Base-by-base conservation (phyloP, 2,329 filamentous ascomycete genomes). In the Coniochaeta hoffmannii region DNA sequence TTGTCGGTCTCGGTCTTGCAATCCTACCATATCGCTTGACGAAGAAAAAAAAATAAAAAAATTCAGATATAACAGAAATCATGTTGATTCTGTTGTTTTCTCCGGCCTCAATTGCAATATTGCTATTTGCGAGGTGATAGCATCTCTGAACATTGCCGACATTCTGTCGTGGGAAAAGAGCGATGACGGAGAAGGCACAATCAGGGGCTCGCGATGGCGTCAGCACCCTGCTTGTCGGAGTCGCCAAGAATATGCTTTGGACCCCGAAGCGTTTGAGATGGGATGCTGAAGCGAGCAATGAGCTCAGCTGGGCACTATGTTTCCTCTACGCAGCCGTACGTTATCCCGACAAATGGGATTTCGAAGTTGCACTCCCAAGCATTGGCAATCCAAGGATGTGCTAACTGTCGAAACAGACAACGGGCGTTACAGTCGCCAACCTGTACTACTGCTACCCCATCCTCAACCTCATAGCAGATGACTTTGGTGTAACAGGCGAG, bases 391-490 rank as follows among this genome's bases (percentile, higher is more conserved):
- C 8, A 50, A 24, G 2, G 6, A 50, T n/a, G 9, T 14, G 8
- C 26, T 51, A 24, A 51, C 49, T 3, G 2, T 19, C 28, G 26
- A 3, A 14, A 15, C 28, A 51, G 49, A 51, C 49, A 22, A 51
- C 49, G 31, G 49, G 49, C 26, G 55, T 89, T 60, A 88, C 86
- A 1, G 88, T 90, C 15, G 87, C 87, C 26, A 90, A 90, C 62
- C 72, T 91, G 3, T 91, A 90, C 69, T 90, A 91, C 68, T 87
- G 79, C 54, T 87, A 90, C 61, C 87, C 88, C 0, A 87, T 91
- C 49, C 73, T 90, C 19, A 88, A 90, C 61, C 80, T 87, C 50
- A 72, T 92, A 36, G 87, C 88, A 0, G 65, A 75, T 7, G 84
- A 87, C 30, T 91, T 92, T 64, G 65, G 78, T 54, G 83, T 91